Percentiles rank a stretch among this genome's conserved stretches.
These are phyloP conservation scores for Podila minutissima DNA, from an alignment of 192 early-diverging fungal species.

Conservation along the genomic window DNA sequence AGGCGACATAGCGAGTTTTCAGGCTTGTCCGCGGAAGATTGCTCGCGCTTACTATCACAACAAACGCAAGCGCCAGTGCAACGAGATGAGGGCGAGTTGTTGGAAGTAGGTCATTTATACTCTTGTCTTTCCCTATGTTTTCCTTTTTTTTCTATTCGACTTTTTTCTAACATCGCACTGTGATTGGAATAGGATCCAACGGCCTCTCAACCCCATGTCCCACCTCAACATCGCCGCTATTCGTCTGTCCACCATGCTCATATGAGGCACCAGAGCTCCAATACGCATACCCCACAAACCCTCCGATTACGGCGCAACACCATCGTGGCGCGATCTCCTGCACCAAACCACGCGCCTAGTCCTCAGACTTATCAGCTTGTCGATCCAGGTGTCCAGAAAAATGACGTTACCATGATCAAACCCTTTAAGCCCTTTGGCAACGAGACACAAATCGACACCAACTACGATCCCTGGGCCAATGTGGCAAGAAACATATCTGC, in stretches of 20 bases:
- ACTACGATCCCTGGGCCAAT: not conserved
- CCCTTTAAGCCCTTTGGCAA: not conserved
- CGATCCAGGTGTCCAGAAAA: not conserved
- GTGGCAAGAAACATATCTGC: not conserved
- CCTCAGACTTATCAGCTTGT: not conserved
- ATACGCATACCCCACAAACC: not conserved
- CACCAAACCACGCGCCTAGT: not conserved
- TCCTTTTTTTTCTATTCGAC: not conserved
- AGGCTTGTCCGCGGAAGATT: constrained; percentile 30
- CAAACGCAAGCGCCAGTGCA: constrained; percentile 7
- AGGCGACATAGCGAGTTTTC: constrained; percentile 32
- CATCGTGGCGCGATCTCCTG: not conserved
- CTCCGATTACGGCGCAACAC: constrained; percentile 18
- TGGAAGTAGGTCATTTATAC: not conserved
- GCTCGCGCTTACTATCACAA: constrained; percentile 14
- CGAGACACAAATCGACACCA: not conserved
- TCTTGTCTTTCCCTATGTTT: not conserved
- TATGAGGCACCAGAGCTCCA: not conserved
- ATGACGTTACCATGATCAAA: not conserved
- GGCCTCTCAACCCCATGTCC: not conserved
- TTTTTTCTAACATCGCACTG: not conserved
- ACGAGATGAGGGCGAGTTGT: not conserved
- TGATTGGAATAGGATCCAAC: not conserved
- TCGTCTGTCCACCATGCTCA: not conserved
- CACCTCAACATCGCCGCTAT: constrained; percentile 10